These are phyloP conservation scores for Lipomyces chichibuensis DNA, from an alignment of 805 yeast genomes.

Conservation along the genomic window DNA sequence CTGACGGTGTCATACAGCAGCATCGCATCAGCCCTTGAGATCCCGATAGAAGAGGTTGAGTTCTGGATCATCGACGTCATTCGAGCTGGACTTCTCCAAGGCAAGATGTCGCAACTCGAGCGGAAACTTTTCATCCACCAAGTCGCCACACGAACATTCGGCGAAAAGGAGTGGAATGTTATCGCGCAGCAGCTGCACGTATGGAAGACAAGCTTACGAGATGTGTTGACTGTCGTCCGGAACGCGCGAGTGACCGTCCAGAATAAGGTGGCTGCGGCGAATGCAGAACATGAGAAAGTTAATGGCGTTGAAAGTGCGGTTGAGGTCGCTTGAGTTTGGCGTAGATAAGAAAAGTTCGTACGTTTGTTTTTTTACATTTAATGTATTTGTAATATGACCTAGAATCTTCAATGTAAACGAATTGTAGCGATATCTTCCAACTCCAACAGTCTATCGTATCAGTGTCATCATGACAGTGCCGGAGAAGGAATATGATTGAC, in stretches of 20 bases:
- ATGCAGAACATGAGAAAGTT: conserved; percentile 1
- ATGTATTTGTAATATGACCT: neutral
- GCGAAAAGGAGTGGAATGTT: conserved; percentile 46
- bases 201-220: conserved; percentile 46
- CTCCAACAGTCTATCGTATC: neutral
- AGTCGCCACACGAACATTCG: conserved; percentile 46
- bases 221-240: conserved; percentile 41
- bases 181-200: conserved; percentile 43
- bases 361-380: neutral
- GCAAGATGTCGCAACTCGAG: conserved; percentile 49
- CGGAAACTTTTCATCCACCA: conserved; percentile 46
- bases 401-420: too few species aligned
- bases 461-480: neutral
- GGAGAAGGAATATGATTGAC: neutral
- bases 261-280: conserved; percentile 15
- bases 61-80: conserved; percentile 49
- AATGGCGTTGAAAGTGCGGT: conserved; percentile 2
- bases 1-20: conserved; percentile 41
- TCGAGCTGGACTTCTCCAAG: conserved; percentile 49
- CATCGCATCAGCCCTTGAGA: conserved; percentile 43
- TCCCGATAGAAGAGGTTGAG: conserved; percentile 46
- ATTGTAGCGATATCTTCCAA: too few species aligned
- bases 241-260: conserved; percentile 29
- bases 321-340: conserved; percentile 10
- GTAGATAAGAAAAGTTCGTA: neutral